phyloP scores from a whole-genome alignment of 2,329 filamentous ascomycete species.

The Venturia pyrina region DNA sequence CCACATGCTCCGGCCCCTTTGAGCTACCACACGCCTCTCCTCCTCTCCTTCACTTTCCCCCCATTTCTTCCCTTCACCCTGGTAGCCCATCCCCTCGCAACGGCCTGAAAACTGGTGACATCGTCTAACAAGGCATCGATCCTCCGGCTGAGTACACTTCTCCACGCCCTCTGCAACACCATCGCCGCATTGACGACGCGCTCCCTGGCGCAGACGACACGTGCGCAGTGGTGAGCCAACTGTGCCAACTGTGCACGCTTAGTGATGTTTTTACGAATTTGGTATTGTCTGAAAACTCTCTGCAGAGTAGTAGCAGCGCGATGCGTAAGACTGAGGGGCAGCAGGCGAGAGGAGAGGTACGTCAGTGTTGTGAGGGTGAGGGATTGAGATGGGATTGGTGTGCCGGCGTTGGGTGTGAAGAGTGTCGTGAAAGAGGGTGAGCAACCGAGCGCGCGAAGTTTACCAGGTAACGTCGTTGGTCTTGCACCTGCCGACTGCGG shows the following conservation, averaged over 20 bases:
- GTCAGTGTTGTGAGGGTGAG: slow-evolving; percentile 48
- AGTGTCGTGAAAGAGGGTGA: slow-evolving; percentile 29
- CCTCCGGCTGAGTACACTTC: slow-evolving; percentile 26
- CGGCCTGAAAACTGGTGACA: slow-evolving; percentile 32
- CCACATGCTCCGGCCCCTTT: no score
- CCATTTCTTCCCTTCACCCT: slow-evolving; percentile 15
- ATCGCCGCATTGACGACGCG: slow-evolving; percentile 31
- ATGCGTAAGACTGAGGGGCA: slow-evolving; percentile 39
- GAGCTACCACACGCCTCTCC: slow-evolving; percentile 27
- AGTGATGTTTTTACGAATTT: slow-evolving; percentile 21
- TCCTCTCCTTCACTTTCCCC: slow-evolving; percentile 24
- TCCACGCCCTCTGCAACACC: slow-evolving; percentile 36
- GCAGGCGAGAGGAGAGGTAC: slow-evolving; percentile 49
- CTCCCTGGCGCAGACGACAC: slow-evolving; percentile 35
- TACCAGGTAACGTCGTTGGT: slow-evolving; percentile 21
- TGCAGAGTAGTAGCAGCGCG: slow-evolving; percentile 46
- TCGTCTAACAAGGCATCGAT: slow-evolving; percentile 26
- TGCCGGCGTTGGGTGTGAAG: slow-evolving; percentile 15
- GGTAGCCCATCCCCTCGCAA: slow-evolving; percentile 31
- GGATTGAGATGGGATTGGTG: slow-evolving; percentile 39
- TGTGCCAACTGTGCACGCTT: slow-evolving; percentile 29
- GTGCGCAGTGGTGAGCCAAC: slow-evolving; percentile 37
- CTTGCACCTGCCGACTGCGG: slow-evolving; percentile 14
- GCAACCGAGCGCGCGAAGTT: slow-evolving; percentile 32
- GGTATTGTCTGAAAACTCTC: slow-evolving; percentile 35